phyloP scores from a whole-genome alignment of 169 alveolate species.

The Plasmodium reichenowi region DNA sequence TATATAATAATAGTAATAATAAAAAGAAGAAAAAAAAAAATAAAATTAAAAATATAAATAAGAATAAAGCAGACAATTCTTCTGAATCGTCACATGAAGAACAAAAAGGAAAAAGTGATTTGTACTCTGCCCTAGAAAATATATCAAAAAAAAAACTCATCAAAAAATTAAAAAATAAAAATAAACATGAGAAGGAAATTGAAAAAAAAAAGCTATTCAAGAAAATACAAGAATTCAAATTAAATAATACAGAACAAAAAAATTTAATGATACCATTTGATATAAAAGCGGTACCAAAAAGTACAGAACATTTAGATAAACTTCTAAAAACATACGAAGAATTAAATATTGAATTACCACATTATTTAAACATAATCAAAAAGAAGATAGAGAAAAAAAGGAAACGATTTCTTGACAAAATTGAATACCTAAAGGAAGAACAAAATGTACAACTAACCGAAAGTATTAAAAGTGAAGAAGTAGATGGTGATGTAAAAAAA shows the following conservation, averaged over 20 bases:
- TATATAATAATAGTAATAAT: neutral
- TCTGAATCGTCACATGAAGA: neutral
- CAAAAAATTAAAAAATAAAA: constrained; percentile 51
- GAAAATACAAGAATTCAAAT: constrained; percentile 74
- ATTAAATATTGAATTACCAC: constrained; percentile 76
- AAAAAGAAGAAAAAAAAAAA: neutral
- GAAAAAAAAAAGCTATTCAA: constrained; percentile 68
- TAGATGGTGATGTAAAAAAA: neutral
- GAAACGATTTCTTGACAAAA: constrained; percentile 45
- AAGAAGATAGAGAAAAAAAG: constrained; percentile 42
- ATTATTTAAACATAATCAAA: constrained; percentile 63
- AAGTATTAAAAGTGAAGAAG: neutral
- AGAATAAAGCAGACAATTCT: neutral
- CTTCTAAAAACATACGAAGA: constrained; percentile 51
- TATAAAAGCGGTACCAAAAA: constrained; percentile 34
- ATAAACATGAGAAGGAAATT: constrained; percentile 41
- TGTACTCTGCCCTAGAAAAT: constrained; percentile 14
- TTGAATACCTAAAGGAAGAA: constrained; percentile 11
- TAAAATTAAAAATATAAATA: no score
- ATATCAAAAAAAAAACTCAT: constrained; percentile 55
- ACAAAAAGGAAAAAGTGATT: constrained; percentile 3
- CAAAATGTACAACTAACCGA: neutral
- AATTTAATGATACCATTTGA: constrained; percentile 62
- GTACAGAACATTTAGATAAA: constrained; percentile 58
- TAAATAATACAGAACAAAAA: constrained; percentile 38